Base-by-base conservation (phyloP, 1,139 yeast species). In the Nakaseomyces uthaithaninus region DNA sequence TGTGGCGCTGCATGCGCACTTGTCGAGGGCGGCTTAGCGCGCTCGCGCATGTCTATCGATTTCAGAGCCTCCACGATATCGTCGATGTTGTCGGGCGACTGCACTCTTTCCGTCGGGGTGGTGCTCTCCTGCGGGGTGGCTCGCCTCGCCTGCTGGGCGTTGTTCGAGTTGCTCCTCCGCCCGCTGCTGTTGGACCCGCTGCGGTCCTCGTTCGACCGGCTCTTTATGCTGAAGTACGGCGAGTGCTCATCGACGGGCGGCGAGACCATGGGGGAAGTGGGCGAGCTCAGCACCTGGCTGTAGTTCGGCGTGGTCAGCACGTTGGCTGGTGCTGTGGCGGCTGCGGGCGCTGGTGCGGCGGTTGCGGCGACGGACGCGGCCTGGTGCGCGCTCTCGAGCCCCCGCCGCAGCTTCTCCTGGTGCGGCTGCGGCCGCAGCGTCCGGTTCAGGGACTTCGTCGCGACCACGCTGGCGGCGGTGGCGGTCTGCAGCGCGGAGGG, bases 321-420 rank as follows among this genome's bases (percentile, higher is more conserved):
- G 8, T 22, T 8, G 11, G 25, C 8, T 22, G 25, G 25, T 8
- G 25, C 10, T 8, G 25, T 8, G 10, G 10, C 25, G 11, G 11
- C 25, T 8, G 25, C 25, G 10, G 11, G 25, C 8, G 8, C 11
- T 8, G 25, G 11, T 2, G 16, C 6, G 2, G 6, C 12, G 15
- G 25, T 20, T n/a, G 35, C 25, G 10, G 35, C 35, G 12, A 17
- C 35, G 5, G 35, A 31, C 8, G 35, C 35, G 3, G 35, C 35
- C 16, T 31, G 35, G 4, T 31, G 35, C 9, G 35, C 35, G 20
- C 25, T 31, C 17, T 31, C 35, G 3, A 31, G 10, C 4, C 17
- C 35, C 25, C 15, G 19, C 8, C 35, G 15, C 17, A 19, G 16
- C 35, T 31, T 31, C 16, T 31, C 35, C 25, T 31, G 35, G 8